Evolutionary conservation across 2,329 filamentous ascomycete genomes (phyloP).

Genomic region (Talaromyces sp.): DNA sequence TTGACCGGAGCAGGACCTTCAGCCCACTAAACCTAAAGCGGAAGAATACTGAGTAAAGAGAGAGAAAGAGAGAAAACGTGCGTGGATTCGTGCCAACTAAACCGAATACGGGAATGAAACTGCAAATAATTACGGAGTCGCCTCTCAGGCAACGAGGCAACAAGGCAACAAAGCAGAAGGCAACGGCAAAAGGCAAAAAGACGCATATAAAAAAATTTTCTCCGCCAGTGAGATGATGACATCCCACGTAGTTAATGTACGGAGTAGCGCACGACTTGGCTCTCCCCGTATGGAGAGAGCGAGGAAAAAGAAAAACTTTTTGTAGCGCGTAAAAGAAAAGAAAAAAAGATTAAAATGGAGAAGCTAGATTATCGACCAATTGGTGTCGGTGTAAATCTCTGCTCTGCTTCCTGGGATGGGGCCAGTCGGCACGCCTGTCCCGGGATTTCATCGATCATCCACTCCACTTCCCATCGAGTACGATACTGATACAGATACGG

Average conservation of each 20-base stretch:
- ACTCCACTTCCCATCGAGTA: constrained; percentile 8
- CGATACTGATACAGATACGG: background rate
- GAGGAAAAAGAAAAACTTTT: background rate
- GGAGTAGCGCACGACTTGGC: constrained; percentile 1
- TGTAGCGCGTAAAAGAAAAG: background rate
- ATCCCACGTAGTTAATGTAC: background rate
- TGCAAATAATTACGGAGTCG: background rate
- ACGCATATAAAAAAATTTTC: background rate
- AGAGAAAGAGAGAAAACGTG: constrained; percentile 1
- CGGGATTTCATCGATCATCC: constrained; percentile 11
- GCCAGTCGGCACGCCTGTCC: constrained; percentile 15
- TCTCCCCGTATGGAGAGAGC: background rate
- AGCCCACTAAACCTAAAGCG: background rate
- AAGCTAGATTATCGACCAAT: background rate
- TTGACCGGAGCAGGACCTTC: background rate
- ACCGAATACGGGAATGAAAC: background rate
- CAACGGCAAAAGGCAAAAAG: background rate
- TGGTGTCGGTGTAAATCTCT: background rate
- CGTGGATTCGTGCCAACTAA: background rate
- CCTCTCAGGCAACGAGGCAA: background rate
- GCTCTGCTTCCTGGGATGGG: background rate
- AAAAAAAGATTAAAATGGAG: background rate
- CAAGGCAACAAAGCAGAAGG: background rate
- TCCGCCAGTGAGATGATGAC: background rate
- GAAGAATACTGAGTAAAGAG: background rate